Base-by-base conservation (phyloP, 2,329 filamentous ascomycete genomes). In the Verticillium longisporum region DNA sequence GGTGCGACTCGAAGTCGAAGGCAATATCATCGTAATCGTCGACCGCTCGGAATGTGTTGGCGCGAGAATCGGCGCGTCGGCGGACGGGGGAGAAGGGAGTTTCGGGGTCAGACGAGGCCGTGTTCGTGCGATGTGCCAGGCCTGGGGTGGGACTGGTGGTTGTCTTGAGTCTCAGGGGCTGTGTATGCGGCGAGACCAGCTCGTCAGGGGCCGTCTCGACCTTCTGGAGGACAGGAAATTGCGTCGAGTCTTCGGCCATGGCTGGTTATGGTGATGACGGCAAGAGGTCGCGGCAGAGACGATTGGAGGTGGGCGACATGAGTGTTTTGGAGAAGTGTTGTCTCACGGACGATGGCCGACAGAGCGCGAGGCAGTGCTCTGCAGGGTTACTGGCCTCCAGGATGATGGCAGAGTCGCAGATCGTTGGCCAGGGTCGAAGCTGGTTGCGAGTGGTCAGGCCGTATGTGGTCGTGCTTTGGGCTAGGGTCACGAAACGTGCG, bases 1-100 rank as follows among this genome's bases (percentile, higher is more conserved):
- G 71, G 21, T 72, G 63, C 67, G 67, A 65, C 11, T 74, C 71
- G 57, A 75, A 73, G 33, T 74, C 73, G 61, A 72, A 61, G 60
- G 77, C 66, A 63, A 75, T 67, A 6, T 75, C 77, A 61, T 81
- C 78, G 57, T 75, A 77, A 61, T 81, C 75, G 11, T 81, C 75
- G 34, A 82, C 67, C 6, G 78, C 78, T 64, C 73, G 74, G 65
- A 82, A 80, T 3, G 79, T 81, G 55, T 72, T 73, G 15, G 74
- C 71, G 38, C 78, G 74, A 2, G 74, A 59, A 21, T 59, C 55
- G 53, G 58, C 55, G 6, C 58, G 58, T 13, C 58, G 58, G 34
- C 58, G 58, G 14, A 55, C 41, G 50, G 37, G 21, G 41, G 58
- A 55, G 34, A 59, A 37, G 6, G 53, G 45, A 14, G 26, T 58